phyloP scores from a whole-genome alignment of 345 rosid species.

The Euphorbia tirucalli region DNA sequence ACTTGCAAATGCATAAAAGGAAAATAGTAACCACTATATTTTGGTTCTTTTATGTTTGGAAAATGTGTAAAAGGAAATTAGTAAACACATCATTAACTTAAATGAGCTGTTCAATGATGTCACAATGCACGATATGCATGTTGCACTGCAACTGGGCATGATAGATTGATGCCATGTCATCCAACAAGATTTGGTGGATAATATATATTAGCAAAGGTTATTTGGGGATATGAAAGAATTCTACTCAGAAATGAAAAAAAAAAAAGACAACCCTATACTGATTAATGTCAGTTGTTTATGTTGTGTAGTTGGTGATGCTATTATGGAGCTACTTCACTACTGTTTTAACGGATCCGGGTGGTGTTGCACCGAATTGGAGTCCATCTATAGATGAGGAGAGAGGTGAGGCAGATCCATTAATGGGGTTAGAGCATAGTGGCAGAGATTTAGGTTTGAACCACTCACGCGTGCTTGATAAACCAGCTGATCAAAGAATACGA shows the following conservation, averaged over 20 bases:
- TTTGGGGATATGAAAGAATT: neutral
- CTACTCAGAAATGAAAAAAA: neutral
- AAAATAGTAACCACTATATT: neutral
- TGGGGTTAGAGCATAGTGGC: slow-evolving; percentile 21
- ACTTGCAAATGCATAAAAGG: neutral
- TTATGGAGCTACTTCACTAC: slow-evolving; percentile 78
- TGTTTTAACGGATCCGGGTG: slow-evolving; percentile 75
- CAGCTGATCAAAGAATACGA: slow-evolving; percentile 37
- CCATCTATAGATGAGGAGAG: slow-evolving; percentile 61
- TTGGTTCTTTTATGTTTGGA: neutral
- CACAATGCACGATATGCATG: neutral
- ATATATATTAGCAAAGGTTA: neutral
- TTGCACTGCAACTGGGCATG: neutral
- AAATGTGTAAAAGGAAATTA: neutral
- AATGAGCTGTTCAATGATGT: neutral
- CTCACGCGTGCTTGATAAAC: slow-evolving; percentile 26
- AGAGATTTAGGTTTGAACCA: slow-evolving; percentile 23
- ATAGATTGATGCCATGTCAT: neutral
- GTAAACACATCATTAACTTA: neutral
- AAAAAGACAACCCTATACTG: neutral
- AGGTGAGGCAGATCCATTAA: slow-evolving; percentile 39
- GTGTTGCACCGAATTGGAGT: slow-evolving; percentile 68
- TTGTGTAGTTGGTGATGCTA: slow-evolving; percentile 63
- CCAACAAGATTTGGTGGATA: neutral
- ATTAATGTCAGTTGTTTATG: slow-evolving; percentile 10